Base-by-base conservation (phyloP, 306 rosid species). In the Astragalus membranaceus region DNA sequence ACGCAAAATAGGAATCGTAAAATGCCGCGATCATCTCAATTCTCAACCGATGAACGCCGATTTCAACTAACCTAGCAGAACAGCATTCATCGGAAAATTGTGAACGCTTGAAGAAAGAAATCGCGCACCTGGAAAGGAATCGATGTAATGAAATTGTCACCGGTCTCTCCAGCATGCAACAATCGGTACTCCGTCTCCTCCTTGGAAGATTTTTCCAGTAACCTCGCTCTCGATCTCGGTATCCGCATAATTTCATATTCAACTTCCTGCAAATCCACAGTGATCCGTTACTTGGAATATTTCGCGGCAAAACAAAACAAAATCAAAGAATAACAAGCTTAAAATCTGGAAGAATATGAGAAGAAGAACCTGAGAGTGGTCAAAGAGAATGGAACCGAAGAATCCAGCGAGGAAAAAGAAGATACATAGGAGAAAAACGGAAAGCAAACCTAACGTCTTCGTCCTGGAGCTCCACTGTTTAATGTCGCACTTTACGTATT, bases 111-210 rank as follows among this genome's bases (percentile, higher is more conserved):
- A 75, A 60, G 11, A 69, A 58, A 36, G 20, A 63, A 80, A 78
- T 65, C 10, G 48, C 69, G 50, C 43, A 93, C 99, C 99, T 94
- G 96, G 66, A 86, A 94, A 36, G 97, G 92, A 81, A 94, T 89
- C 44, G 82, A 75, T n/a, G 92, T 81, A 36, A 94, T 7, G 63
- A 88, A 88, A 72, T 83, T 74, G 43, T 91, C 97, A 11, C 97
- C 99, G 33, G 84, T 81, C 43, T 86, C 83, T 72, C 97, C 99
- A 17, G 82, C 30, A 33, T 72, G 61, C 81, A 86, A 59, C 85
- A 75, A 73, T 35, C 42, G 48, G 23, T 69, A 67, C 70, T 79
- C 78, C 26, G 46, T 64, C 33, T 72, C 75, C 26, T 79, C 80
- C 61, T 59, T 8, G 56, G 72, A 57, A 76, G 89, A 87, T 49